Evolutionary conservation across 441 rosid species (phyloP), one percentile per base, ranked within the genome.

Genomic region (Populus hybrid): DNA sequence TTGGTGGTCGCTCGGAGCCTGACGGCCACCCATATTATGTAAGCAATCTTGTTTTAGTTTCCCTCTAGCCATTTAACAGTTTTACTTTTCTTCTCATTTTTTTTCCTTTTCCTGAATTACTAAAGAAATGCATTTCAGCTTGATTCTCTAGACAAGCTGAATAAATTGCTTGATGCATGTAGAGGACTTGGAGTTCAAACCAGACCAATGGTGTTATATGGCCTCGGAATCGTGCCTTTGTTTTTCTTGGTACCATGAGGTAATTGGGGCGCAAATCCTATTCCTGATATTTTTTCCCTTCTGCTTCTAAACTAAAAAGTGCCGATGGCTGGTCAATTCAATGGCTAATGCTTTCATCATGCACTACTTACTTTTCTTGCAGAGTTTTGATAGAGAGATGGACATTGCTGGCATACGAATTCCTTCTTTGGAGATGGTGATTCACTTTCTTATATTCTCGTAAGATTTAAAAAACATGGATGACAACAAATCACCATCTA

Each of bases 161-260:
- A 85, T 78, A 83, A 81, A 73, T 85, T 91, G 83, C 87, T 91
- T 76, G 87, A 88, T 80, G 89, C 89, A 12, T 89, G 93, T 85
- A 75, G 65, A 85, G 69, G 26, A 76, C 84, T 91, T 67, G 91
- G 91, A 74, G 87, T 91, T 73, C 88, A 85, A 83, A 87, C 88
- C 38, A 74, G 80, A 78, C 91, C 93, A 3, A 19, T 76, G 69
- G 80, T 35, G 50, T 70, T 86, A 21, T 81, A 82, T 76, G 85
- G 83, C 64, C 70, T 91, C 81, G 93, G 95, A 35, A 88, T 91
- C 81, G 76, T 88, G 81, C 95, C 93, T 67, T 67, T 89, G 68
- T 86, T 82, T 84, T 91, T n/a, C 93, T 76, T 89, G 93, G 93
- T 89, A 91, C 79, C 93, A 91, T 78, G 89, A 89, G 91, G 94